phyloP scores from a whole-genome alignment of 169 alveolate genomes.

The Plasmodium vivax region DNA sequence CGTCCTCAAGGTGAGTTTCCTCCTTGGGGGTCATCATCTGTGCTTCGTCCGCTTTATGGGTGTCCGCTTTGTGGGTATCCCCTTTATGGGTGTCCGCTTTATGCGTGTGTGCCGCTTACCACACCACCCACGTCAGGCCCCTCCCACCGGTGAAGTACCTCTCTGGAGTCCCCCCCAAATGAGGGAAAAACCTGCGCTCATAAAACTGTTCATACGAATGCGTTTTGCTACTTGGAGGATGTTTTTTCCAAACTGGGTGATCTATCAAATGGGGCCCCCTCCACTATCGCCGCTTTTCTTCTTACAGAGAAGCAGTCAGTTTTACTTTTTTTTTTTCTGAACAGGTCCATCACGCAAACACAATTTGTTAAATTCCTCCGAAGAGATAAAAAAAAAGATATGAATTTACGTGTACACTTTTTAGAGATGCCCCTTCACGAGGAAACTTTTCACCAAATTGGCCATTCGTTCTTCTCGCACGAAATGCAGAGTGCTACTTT shows the following conservation, averaged over 20 bases:
- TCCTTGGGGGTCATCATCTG: background rate
- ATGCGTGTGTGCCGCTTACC: background rate
- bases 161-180: background rate
- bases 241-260: background rate
- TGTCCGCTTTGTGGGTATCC: background rate
- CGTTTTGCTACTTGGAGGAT: background rate
- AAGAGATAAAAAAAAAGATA: too few relatives aligned
- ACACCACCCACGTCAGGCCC: background rate
- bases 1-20: conserved; percentile 8
- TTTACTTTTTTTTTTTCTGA: background rate
- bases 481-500: background rate
- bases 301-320: background rate
- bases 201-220: background rate
- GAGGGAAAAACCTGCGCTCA: background rate
- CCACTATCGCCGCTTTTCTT: background rate
- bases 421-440: background rate
- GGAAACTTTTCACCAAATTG: background rate
- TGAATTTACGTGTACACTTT: background rate
- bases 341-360: background rate
- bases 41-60: background rate
- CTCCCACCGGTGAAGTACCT: background rate
- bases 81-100: too few relatives aligned
- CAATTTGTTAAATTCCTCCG: background rate
- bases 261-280: background rate
- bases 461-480: background rate